Conservation (phyloP, 352 stramenopile genomes). For the Elongisporangium undulatum region DNA sequence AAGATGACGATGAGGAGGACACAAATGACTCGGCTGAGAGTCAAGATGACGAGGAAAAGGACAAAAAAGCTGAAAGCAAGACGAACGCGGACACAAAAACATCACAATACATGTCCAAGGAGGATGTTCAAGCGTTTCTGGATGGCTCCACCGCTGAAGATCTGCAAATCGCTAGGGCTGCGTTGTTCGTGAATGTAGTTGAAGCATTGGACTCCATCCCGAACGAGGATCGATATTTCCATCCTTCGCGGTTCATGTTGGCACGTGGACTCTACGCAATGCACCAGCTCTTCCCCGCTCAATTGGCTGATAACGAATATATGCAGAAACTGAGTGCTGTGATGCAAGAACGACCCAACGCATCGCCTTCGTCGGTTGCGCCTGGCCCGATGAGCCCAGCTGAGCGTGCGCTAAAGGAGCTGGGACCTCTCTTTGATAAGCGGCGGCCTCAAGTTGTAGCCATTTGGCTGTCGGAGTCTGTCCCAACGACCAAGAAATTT, state of each 20-base stretch:
- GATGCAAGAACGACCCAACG: background rate
- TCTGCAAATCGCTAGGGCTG: constrained; percentile 24
- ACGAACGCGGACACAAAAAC: background rate
- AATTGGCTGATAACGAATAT: background rate
- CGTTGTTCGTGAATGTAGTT: constrained; percentile 60
- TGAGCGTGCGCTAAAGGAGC: constrained; percentile 38
- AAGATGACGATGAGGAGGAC: constrained; percentile 4
- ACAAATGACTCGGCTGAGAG: background rate
- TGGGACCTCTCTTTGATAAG: constrained; percentile 63
- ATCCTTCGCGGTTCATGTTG: constrained; percentile 59
- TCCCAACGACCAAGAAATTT: constrained; percentile 67
- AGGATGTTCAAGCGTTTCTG: background rate
- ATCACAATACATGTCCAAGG: constrained; percentile 1
- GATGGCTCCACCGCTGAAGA: background rate
- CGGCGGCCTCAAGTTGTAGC: constrained; percentile 55
- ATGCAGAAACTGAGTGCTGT: background rate
- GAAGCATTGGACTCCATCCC: constrained; percentile 71
- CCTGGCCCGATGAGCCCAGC: constrained; percentile 21
- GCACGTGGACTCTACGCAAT: constrained; percentile 53
- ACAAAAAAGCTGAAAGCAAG: constrained; percentile 5
- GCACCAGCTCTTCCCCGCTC: constrained; percentile 15
- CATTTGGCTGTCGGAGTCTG: constrained; percentile 75
- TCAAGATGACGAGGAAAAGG: constrained; percentile 2
- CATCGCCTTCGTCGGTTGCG: background rate
- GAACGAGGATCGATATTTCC: constrained; percentile 79